A percentile compares a stretch with the other conserved stretches of the same genome.
These are phyloP conservation scores for Ascochyta lentis DNA, from an alignment of 2,329 filamentous ascomycete genomes.

Conservation along the genomic window DNA sequence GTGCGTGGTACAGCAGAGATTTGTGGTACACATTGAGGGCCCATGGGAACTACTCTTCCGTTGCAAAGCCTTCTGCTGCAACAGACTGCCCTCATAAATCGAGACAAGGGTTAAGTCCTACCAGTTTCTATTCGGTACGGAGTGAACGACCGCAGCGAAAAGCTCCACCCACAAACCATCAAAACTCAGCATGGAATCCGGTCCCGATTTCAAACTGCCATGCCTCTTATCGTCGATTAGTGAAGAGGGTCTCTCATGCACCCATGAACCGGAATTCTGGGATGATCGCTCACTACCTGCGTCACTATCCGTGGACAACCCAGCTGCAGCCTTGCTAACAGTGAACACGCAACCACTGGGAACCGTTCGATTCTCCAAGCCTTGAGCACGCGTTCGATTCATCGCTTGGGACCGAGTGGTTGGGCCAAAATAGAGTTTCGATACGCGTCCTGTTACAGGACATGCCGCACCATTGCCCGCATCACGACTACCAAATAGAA, in stretches of 20 bases:
- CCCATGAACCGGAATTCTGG: conserved; percentile 6
- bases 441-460: conserved; percentile 11
- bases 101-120: neutral
- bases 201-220: conserved; percentile 11
- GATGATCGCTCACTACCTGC: conserved; percentile 13
- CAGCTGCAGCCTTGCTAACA: conserved; percentile 5
- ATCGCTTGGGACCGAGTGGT: conserved; percentile 4
- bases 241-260: neutral
- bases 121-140: neutral
- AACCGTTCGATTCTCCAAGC: neutral
- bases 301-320: neutral
- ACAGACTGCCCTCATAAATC: neutral
- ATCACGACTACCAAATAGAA: neutral
- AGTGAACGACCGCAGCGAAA: neutral
- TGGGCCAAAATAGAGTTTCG: conserved; percentile 16
- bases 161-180: neutral
- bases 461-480: conserved; percentile 14
- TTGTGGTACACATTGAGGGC: too few species aligned
- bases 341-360: conserved; percentile 6
- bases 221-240: neutral
- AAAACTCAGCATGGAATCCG: neutral
- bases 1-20: too few species aligned
- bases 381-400: conserved; percentile 12
- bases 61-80: too few species aligned
- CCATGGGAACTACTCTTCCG: too few species aligned